A percentile compares a stretch with the other conserved stretches of the same genome.
Conservation (phyloP, 306 rosid genomes). For the Senna siamea region DNA sequence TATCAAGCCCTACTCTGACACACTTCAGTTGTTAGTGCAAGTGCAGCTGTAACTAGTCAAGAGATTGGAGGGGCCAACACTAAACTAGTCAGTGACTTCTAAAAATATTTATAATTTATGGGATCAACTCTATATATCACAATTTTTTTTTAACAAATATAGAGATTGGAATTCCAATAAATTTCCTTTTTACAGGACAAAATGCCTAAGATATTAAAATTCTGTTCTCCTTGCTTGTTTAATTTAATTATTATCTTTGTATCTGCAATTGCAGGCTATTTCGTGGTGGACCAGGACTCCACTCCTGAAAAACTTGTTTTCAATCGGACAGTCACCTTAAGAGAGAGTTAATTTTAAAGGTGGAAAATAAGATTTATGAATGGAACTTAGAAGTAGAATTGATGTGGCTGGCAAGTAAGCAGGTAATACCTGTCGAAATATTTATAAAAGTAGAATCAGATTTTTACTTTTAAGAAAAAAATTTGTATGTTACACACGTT, state of each 20-base stretch:
- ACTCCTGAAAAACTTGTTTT: constrained; percentile 78
- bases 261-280: constrained; percentile 69
- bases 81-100: too few species aligned
- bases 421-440: constrained; percentile 21
- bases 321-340: constrained; percentile 79
- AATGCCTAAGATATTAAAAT: neutral
- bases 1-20: constrained; percentile 8
- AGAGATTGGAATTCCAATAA: too few species aligned
- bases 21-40: too few species aligned
- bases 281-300: constrained; percentile 77
- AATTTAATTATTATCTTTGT: constrained; percentile 18
- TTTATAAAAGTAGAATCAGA: neutral
- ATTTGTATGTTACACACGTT: too few species aligned
- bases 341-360: constrained; percentile 72
- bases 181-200: too few species aligned
- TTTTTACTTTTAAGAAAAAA: too few species aligned
- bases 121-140: too few species aligned
- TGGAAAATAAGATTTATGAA: constrained; percentile 56
- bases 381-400: constrained; percentile 20
- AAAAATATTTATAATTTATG: too few species aligned
- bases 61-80: too few species aligned
- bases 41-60: too few species aligned
- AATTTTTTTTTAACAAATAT: too few species aligned
- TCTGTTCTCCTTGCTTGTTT: neutral
- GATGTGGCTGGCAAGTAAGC: constrained; percentile 30